phyloP scores from a whole-genome alignment of 1,284 basidiomycete species.

The Puccinia novopanici region DNA sequence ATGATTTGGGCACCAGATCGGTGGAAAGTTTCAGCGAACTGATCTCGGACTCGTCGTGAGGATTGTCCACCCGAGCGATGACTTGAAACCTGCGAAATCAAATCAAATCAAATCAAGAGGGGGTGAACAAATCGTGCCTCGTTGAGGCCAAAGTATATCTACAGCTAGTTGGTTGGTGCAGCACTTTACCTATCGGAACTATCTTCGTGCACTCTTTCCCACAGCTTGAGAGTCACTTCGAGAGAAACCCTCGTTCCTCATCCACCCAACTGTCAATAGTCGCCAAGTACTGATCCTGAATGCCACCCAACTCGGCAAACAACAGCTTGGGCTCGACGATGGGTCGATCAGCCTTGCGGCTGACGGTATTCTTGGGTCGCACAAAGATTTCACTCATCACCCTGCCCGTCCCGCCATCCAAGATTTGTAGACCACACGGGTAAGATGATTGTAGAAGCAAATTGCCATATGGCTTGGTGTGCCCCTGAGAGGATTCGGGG shows the following conservation, averaged over 20 bases:
- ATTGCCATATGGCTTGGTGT: constrained; percentile 65
- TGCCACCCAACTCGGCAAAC: constrained; percentile 60
- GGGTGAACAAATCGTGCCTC: neutral
- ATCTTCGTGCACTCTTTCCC: constrained; percentile 71
- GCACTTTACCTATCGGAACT: constrained; percentile 53
- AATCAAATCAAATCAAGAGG: neutral
- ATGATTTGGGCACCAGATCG: constrained; percentile 54
- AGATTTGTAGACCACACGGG: constrained; percentile 88
- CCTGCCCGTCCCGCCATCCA: constrained; percentile 72
- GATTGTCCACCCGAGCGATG: constrained; percentile 86
- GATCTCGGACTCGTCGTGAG: constrained; percentile 73
- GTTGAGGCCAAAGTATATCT: no score
- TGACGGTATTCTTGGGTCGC: constrained; percentile 87
- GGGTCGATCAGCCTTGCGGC: constrained; percentile 72
- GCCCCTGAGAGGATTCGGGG: constrained; percentile 64
- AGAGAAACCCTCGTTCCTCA: constrained; percentile 64
- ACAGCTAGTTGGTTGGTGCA: constrained; percentile 59
- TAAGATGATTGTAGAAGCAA: constrained; percentile 89
- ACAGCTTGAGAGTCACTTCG: constrained; percentile 84
- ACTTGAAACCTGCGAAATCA: constrained; percentile 59
- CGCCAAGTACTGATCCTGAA: constrained; percentile 69
- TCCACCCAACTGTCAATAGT: constrained; percentile 75
- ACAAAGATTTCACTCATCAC: constrained; percentile 87
- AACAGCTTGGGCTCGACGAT: constrained; percentile 79
- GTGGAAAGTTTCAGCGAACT: constrained; percentile 70